A percentile compares a stretch with the other conserved stretches of the same genome.
Conservation (phyloP, 2,329 filamentous ascomycete genomes). For the Epichloe hybrida region DNA sequence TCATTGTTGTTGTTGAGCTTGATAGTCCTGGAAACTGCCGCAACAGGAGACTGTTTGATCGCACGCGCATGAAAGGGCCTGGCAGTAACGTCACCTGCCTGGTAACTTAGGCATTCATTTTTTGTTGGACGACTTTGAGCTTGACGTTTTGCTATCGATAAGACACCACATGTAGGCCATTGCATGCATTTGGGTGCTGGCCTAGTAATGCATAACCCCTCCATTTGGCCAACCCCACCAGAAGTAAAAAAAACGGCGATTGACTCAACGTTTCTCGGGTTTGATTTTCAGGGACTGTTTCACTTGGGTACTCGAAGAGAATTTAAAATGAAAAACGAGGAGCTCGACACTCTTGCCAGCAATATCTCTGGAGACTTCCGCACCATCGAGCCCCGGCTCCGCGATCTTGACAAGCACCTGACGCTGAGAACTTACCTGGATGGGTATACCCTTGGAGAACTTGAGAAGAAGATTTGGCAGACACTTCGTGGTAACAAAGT, state of each 20-base stretch:
- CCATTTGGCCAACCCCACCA: slow-evolving; percentile 9
- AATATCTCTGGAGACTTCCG: slow-evolving; percentile 61
- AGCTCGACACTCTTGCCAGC: slow-evolving; percentile 37
- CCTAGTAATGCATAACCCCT: slow-evolving; percentile 6
- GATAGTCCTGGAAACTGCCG: slow-evolving; percentile 6
- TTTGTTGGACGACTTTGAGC: background rate
- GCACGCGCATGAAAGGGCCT: slow-evolving; percentile 6
- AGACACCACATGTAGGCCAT: background rate
- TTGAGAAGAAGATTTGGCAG: slow-evolving; percentile 74
- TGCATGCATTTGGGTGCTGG: background rate
- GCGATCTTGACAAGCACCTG: slow-evolving; percentile 74
- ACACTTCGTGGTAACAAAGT: slow-evolving; percentile 73
- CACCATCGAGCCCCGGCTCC: slow-evolving; percentile 59
- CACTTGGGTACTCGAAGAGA: background rate
- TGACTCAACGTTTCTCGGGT: slow-evolving; percentile 10
- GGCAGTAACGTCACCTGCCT: slow-evolving; percentile 10
- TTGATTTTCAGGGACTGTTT: background rate
- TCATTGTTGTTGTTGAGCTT: slow-evolving; percentile 25
- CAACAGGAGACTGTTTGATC: background rate
- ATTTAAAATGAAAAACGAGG: slow-evolving; percentile 37
- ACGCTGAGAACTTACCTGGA: slow-evolving; percentile 76
- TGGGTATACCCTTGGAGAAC: slow-evolving; percentile 62
- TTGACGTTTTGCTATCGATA: slow-evolving; percentile 4
- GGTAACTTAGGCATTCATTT: slow-evolving; percentile 13
- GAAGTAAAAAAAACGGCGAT: slow-evolving; percentile 12